Evolutionary conservation across 352 stramenopile genomes (phyloP).

Genomic region (Globisporangium cystogenes): DNA sequence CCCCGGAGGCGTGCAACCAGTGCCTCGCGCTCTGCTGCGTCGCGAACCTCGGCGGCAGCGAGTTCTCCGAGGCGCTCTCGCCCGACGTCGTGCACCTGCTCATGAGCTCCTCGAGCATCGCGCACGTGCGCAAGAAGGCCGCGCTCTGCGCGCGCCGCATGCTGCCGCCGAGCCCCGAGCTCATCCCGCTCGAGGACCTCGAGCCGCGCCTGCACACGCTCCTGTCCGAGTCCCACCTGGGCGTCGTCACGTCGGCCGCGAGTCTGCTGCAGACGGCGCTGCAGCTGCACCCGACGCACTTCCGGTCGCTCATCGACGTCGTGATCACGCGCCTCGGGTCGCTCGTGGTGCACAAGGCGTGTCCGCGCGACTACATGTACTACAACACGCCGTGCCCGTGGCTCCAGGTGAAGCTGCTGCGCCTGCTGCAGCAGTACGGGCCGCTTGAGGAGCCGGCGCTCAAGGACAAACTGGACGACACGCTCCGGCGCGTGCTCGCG

Average conservation of each 20-base stretch:
- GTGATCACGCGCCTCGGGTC: slow-evolving; percentile 89
- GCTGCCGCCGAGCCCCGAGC: slow-evolving; percentile 90
- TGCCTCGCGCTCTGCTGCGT: slow-evolving; percentile 95
- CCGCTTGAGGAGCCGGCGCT: slow-evolving; percentile 45
- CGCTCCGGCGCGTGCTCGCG: slow-evolving; percentile 90
- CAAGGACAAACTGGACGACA: slow-evolving; percentile 81
- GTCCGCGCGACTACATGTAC: slow-evolving; percentile 95
- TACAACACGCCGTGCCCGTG: slow-evolving; percentile 96
- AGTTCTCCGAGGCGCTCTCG: slow-evolving; percentile 93
- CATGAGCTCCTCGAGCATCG: slow-evolving; percentile 88
- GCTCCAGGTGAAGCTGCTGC: slow-evolving; percentile 93
- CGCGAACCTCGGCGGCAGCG: slow-evolving; percentile 93
- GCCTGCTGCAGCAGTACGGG: slow-evolving; percentile 93
- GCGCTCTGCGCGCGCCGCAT: slow-evolving; percentile 93
- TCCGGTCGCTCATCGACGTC: slow-evolving; percentile 91
- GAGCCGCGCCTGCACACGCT: slow-evolving; percentile 65
- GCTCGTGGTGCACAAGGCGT: slow-evolving; percentile 93
- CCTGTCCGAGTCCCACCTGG: slow-evolving; percentile 91
- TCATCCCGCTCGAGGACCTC: slow-evolving; percentile 83
- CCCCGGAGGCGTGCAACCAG: slow-evolving; percentile 80
- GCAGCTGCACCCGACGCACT: slow-evolving; percentile 84
- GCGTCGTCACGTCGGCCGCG: slow-evolving; percentile 92
- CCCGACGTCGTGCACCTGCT: slow-evolving; percentile 92
- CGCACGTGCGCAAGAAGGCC: slow-evolving; percentile 96
- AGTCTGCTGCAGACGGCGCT: slow-evolving; percentile 90